Percentiles rank a stretch among this genome's conserved stretches.
Conservation (phyloP, 345 rosid species). For the Ailanthus altissimus region DNA sequence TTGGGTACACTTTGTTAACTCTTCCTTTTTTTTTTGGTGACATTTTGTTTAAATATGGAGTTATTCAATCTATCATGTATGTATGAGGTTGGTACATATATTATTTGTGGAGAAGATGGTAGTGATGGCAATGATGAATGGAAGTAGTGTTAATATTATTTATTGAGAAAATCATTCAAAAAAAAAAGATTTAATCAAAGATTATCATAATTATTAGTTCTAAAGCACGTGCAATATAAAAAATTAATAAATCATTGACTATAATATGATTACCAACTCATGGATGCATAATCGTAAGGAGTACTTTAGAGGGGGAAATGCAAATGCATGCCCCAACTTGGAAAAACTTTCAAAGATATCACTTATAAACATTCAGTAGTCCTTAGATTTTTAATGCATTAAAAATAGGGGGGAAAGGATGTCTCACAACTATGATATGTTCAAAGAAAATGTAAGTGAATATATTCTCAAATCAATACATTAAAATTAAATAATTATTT, state of each 20-base stretch:
- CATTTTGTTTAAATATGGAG: too few relatives aligned
- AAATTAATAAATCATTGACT: background rate
- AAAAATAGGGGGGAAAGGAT: background rate
- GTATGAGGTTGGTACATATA: too few relatives aligned
- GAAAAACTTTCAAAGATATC: background rate
- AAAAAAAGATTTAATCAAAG: background rate
- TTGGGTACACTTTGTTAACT: too few relatives aligned
- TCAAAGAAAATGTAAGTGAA: background rate
- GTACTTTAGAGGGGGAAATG: background rate
- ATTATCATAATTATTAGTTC: conserved; percentile 5
- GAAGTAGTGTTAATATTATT: too few relatives aligned
- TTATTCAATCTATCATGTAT: too few relatives aligned
- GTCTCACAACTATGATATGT: background rate
- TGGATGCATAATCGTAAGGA: background rate
- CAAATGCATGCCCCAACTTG: background rate
- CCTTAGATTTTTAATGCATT: conserved; percentile 2
- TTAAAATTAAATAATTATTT: too few relatives aligned
- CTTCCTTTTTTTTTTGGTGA: too few relatives aligned
- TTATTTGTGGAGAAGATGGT: too few relatives aligned
- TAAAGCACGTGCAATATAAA: background rate
- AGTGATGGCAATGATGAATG: too few relatives aligned
- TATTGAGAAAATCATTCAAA: background rate
- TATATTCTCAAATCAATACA: background rate
- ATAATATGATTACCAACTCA: background rate
- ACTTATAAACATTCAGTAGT: background rate